phyloP scores from a whole-genome alignment of 371 early-diverging fungal genomes.

The Cokeromyces recurvatus region DNA sequence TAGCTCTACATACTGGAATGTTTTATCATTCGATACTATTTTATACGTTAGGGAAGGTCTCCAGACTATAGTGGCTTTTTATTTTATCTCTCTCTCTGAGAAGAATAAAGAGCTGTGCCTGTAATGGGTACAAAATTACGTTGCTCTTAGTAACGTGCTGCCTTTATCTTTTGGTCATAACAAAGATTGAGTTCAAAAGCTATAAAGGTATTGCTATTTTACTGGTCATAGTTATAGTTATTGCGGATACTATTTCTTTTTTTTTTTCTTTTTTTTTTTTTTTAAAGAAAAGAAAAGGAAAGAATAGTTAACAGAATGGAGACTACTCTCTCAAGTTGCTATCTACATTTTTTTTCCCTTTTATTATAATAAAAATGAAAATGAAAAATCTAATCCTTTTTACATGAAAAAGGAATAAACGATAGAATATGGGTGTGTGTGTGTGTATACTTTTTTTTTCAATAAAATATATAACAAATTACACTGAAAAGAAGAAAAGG shows the following conservation, averaged over 20 bases:
- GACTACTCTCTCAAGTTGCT: constrained; percentile 31
- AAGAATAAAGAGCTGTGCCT: constrained; percentile 14
- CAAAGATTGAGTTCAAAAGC: constrained; percentile 13
- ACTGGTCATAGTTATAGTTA: constrained; percentile 28
- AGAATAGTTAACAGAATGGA: constrained; percentile 25
- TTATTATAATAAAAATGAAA: constrained; percentile 8
- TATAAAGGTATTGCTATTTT: constrained; percentile 7
- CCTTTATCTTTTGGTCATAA: constrained; percentile 7
- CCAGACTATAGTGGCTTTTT: constrained; percentile 16
- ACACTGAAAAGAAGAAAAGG: too few relatives aligned
- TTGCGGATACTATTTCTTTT: constrained; percentile 24
- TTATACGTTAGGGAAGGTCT: constrained; percentile 26
- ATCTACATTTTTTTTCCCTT: constrained; percentile 11
- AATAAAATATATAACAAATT: too few relatives aligned
- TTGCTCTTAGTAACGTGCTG: constrained; percentile 7
- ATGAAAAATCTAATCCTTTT: constrained; percentile 16
- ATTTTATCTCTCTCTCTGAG: too few relatives aligned
- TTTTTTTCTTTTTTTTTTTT: too few relatives aligned
- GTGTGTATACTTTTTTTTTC: too few relatives aligned
- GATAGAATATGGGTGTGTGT: neutral
- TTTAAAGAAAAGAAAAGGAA: too few relatives aligned
- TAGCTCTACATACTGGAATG: constrained; percentile 20
- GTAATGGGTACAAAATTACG: constrained; percentile 16
- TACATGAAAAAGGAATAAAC: neutral
- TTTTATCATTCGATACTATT: constrained; percentile 17